Evolutionary conservation across 345 rosid species (phyloP).

Genomic region (Geranium brycei): DNA sequence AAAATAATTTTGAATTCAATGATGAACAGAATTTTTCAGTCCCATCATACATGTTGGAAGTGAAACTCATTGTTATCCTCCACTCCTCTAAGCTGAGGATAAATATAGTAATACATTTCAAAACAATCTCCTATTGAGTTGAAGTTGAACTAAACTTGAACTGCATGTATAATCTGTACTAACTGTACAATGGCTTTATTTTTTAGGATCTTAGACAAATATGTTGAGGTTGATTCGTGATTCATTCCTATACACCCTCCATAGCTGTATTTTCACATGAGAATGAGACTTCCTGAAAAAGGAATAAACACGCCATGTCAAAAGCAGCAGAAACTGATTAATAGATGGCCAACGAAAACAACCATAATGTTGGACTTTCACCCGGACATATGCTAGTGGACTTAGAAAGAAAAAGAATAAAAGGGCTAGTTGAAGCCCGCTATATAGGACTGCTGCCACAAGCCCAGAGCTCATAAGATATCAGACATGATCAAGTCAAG

Average conservation of each 20-base stretch:
- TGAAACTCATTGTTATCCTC: no score
- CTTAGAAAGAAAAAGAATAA: no score
- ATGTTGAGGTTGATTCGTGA: neutral
- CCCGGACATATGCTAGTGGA: neutral
- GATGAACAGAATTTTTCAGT: neutral
- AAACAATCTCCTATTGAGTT: no score
- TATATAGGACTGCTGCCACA: neutral
- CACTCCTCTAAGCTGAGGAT: no score
- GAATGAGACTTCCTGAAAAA: slow-evolving; percentile 29
- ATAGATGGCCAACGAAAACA: no score
- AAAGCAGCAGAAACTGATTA: neutral
- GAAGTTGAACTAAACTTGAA: neutral
- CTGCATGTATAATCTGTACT: neutral
- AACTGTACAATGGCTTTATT: neutral
- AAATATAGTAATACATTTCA: neutral
- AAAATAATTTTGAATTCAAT: no score
- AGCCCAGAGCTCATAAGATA: neutral
- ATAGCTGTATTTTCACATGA: slow-evolving; percentile 19
- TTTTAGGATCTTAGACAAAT: neutral
- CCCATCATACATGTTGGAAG: neutral
- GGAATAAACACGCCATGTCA: neutral
- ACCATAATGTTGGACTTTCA: neutral
- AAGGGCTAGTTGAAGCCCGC: neutral
- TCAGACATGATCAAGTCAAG: neutral
- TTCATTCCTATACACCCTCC: slow-evolving; percentile 9